Evolutionary conservation across 2,329 filamentous ascomycete species (phyloP), one percentile per base, ranked within the genome.

Genomic region (Trichoderma afroharzianum): DNA sequence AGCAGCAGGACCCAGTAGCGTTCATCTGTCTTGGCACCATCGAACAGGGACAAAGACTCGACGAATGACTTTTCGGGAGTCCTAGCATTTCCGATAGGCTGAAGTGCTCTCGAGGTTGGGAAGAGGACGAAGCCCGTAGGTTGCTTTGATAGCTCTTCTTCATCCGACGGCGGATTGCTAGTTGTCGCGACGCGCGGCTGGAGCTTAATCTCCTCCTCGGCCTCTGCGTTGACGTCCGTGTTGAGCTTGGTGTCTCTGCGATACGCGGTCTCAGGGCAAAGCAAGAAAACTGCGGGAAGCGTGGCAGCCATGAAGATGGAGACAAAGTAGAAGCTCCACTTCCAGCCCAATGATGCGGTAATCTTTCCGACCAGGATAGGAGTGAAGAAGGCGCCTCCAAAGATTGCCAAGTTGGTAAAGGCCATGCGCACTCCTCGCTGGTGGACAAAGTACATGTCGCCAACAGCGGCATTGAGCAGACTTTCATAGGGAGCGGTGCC

Each of bases 331-430:
- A 98, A 98, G 0, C 91, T 92, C 94, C 94, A 97, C 79, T 88
- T 83, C 91, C 94, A 97, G n/a, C 90, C 90, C 63, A 97, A 85
- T 0, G 85, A 84, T 62, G 88, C 82, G 3, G 94, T 94, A 76
- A 97, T 95, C 81, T 94, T 94, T 43, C 95, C 95, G 1, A 95
- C 94, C 28, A 97, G 83, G n/a, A 98, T 93, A 0, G 95, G 95
- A 0, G 95, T 97, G 77, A 88, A 85, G 77, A 89, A 88, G 70
- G 85, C 83, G 58, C 87, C 85, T 72, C 86, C 82, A 82, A 91
- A 86, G 75, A 90, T 81, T 71, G 88, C 80, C 77, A 90, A 76
- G 79, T 90, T 87, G 68, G 88, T 85, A 69, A 97, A 85, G 1
- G 95, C 95, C 95, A 98, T 98, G 70, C 95, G 89, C 75, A 92